Base-by-base conservation (phyloP, 1,284 basidiomycete species). In the Puccinia polysora region DNA sequence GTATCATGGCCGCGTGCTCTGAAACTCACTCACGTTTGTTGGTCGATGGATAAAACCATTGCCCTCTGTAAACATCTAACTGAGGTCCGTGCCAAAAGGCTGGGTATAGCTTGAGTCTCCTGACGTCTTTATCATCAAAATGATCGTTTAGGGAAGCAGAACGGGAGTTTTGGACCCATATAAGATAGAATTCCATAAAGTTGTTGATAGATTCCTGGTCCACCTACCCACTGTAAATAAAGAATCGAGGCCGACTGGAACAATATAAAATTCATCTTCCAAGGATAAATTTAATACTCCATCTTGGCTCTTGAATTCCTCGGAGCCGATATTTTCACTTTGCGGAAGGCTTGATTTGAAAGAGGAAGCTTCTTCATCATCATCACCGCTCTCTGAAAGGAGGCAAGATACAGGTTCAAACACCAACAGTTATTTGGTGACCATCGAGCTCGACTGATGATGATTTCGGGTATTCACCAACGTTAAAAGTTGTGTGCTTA, bases 161-260 rank as follows among this genome's bases (percentile, higher is more conserved):
- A 38, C 34, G 12, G n/a, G 14, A 23, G 6, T 58, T 5, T 25
- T 4, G 8, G 10, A 8, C 40, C 40, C 40, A n/a, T n/a, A n/a
- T 43, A 43, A 43, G 40, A 18, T 8, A 43, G 18, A 43, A 18
- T 43, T 43, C 8, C 8, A n/a, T 75, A 77, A 14, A 72, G 75
- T 49, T 75, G 75, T 25, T 75, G 74, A 38, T 73, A 78, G 73
- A 75, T 76, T 1, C 73, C 74, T 43, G 8, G 18, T 43, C 18
- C 15, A 47, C 45, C 76, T 74, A 58, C 77, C 75, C 34, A 77
- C 77, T 45, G 76, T 75, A 72, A 78, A 78, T 47, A 78, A 73
- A n/a, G 74, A 74, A 74, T 79, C 78, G 50, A 78, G 75, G 15
- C 77, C 77, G 30, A 78, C 77, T 28, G 77, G 77, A 7, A 78